Evolutionary conservation across 2,329 filamentous ascomycete species (phyloP).

Genomic region (Ceratocystis huliohia): DNA sequence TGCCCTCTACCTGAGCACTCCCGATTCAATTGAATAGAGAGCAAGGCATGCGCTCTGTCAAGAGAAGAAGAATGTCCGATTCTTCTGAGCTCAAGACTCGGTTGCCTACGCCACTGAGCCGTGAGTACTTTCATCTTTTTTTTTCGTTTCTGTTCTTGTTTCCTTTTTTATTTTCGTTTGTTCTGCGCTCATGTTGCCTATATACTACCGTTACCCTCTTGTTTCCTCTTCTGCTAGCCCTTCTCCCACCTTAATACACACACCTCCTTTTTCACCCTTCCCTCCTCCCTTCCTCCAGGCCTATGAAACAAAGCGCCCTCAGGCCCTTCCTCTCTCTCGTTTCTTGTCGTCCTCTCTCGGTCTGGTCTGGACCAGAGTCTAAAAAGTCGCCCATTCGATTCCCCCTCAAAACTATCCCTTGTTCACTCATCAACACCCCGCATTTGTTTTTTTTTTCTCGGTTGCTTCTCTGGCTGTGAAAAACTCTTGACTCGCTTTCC

Average conservation of each 20-base stretch:
- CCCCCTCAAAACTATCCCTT: constrained; percentile 9
- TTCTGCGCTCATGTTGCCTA: not conserved
- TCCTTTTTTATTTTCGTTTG: not conserved
- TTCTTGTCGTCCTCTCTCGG: not conserved
- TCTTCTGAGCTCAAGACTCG: constrained; percentile 13
- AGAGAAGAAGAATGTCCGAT: constrained; percentile 18
- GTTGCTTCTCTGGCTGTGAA: not conserved
- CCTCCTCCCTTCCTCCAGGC: not conserved
- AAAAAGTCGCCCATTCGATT: not conserved
- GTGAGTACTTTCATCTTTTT: constrained; percentile 5
- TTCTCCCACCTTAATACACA: not conserved
- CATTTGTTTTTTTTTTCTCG: constrained; percentile 8
- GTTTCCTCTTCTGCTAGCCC: not conserved
- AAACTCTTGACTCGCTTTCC: constrained; percentile 4
- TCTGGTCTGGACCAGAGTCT: not conserved
- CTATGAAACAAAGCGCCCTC: not conserved
- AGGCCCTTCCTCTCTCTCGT: not conserved
- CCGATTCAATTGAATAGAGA: not conserved
- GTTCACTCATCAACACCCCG: constrained; percentile 4
- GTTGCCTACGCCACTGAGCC: constrained; percentile 12
- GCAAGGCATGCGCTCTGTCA: constrained; percentile 14
- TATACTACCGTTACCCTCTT: not conserved
- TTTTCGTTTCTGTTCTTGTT: not conserved
- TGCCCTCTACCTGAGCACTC: no score
- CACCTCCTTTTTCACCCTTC: not conserved